Evolutionary conservation across 495 filamentous ascomycete species (phyloP), one percentile per base, ranked within the genome.

Genomic region (Lindgomyces ingoldianus): DNA sequence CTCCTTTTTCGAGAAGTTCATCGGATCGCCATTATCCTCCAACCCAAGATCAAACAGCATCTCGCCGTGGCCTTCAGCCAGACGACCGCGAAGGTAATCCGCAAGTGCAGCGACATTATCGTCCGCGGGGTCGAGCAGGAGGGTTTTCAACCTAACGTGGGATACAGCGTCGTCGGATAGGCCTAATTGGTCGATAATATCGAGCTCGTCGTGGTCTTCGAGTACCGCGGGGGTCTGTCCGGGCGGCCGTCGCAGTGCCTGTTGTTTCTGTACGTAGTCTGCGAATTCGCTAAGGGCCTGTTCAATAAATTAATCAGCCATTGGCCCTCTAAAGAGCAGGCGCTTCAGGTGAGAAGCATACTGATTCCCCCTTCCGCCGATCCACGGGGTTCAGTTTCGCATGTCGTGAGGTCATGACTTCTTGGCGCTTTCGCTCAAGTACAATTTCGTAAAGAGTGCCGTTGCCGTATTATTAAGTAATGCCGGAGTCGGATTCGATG

Each of bases 191-290:
- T 97, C 91, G 54, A 98, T 84, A 61, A 98, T 93, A 61, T 93
- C 91, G 54, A 98, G 85, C 73, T 98, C 94, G 44, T 83, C 85
- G 75, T 96, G 93, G 51, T 96, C 91, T 71, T 93, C 87, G 54
- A 65, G 48, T 24, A 29, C 30, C 69, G 76, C 67, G 69, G 41
- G 18, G 51, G 60, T 27, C 27, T 57, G 25, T 18, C 41, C 83
- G 75, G 74, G 83, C 79, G 72, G 65, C 44, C 70, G 76, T 22
- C 85, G 78, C 67, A 87, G 73, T 3, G 84, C 83, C 75, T 97
- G 93, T 74, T 98, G 91, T 76, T 93, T 87, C 74, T 97, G 92
- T 60, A 96, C 95, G 68, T 96, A 98, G 75, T 98, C 94, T 74
- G 95, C 91, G 72, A 98, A 98, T 68, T 97, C 94, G 81, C 89